A percentile compares a stretch with the other conserved stretches of the same genome.
phyloP scores from a whole-genome alignment of 1,284 basidiomycete species.

The Ganoderma lucidum region DNA sequence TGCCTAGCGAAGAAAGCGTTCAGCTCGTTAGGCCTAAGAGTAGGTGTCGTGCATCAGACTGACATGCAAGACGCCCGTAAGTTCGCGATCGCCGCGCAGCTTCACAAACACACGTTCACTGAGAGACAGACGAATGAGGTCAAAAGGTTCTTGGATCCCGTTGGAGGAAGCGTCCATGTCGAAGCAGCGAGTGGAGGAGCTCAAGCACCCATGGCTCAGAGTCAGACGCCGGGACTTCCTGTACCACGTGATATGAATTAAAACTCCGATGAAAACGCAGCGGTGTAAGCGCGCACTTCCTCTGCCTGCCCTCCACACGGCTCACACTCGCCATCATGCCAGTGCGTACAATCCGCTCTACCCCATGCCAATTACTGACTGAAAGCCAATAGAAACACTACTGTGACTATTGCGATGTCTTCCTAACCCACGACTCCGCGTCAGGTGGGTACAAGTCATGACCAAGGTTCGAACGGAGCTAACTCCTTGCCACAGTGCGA shows the following conservation, averaged over 20 bases:
- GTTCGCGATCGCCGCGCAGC: slow-evolving; percentile 92
- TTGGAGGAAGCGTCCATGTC: slow-evolving; percentile 77
- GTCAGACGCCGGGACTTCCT: slow-evolving; percentile 20
- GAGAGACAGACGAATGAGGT: slow-evolving; percentile 94
- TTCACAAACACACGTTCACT: slow-evolving; percentile 98
- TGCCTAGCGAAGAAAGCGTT: slow-evolving; percentile 63
- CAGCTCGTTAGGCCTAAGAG: slow-evolving; percentile 8
- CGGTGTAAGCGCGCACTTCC: slow-evolving; percentile 22
- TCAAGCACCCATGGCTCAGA: not conserved
- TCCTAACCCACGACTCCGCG: slow-evolving; percentile 88
- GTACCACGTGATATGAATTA: slow-evolving; percentile 33
- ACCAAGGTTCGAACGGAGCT: slow-evolving; percentile 23
- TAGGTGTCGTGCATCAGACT: slow-evolving; percentile 40
- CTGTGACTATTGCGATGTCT: slow-evolving; percentile 94
- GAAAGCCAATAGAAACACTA: slow-evolving; percentile 73
- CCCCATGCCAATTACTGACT: slow-evolving; percentile 12
- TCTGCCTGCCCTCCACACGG: slow-evolving; percentile 17
- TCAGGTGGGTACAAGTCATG: slow-evolving; percentile 61
- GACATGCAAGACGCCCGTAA: slow-evolving; percentile 94
- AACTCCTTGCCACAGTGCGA: slow-evolving; percentile 67
- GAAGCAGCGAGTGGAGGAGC: slow-evolving; percentile 10
- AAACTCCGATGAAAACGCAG: slow-evolving; percentile 35
- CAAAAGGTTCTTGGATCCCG: slow-evolving; percentile 96
- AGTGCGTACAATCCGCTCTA: slow-evolving; percentile 45
- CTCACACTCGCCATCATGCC: slow-evolving; percentile 51